These are phyloP conservation scores for Aureobasidium vineae DNA, from an alignment of 2,329 filamentous ascomycete genomes.

Conservation along the genomic window DNA sequence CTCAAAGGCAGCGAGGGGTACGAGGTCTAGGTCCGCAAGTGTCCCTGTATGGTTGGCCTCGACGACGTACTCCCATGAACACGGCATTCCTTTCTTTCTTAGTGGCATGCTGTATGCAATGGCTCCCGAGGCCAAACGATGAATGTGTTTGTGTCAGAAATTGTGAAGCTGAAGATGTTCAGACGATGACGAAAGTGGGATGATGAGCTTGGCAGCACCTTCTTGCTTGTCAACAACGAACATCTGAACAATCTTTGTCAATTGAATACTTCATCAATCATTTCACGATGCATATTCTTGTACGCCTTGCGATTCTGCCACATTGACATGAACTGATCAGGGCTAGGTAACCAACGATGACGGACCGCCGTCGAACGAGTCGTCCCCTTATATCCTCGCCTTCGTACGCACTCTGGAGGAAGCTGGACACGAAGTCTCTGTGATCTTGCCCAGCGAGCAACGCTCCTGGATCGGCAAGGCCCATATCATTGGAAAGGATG, in stretches of 20 bases:
- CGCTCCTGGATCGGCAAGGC: slow-evolving; percentile 99
- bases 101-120: neutral
- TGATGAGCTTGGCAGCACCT: neutral
- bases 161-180: neutral
- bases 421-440: slow-evolving; percentile 82
- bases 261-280: neutral
- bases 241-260: neutral
- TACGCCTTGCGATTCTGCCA: slow-evolving; percentile 22
- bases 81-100: neutral
- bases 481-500: slow-evolving; percentile 79
- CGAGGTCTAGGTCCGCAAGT: neutral
- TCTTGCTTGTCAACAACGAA: slow-evolving; percentile 12
- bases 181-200: slow-evolving; percentile 15
- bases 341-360: slow-evolving; percentile 52
- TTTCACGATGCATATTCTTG: slow-evolving; percentile 30
- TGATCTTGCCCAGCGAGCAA: slow-evolving; percentile 86
- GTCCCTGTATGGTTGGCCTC: neutral
- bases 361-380: slow-evolving; percentile 51
- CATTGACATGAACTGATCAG: neutral
- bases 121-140: neutral
- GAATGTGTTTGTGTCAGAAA: neutral
- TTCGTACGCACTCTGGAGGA: slow-evolving; percentile 49
- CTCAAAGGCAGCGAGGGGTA: neutral
- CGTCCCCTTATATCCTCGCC: slow-evolving; percentile 52
- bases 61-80: neutral